Base-by-base conservation (phyloP, 345 rosid species). In the Angophora floribunda region DNA sequence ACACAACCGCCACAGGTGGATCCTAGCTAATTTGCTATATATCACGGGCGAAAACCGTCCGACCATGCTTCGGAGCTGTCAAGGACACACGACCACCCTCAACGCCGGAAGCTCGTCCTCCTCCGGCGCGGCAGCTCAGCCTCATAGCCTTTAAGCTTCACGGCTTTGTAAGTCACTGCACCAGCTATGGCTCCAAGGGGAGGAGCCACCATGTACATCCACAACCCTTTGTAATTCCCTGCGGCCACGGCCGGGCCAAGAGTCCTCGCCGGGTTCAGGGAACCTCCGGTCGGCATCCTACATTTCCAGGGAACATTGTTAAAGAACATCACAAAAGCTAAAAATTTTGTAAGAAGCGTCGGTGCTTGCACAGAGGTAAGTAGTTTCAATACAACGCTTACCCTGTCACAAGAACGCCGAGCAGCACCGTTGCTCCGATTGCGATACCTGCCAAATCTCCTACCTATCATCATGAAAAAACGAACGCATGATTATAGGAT, bases 171-270 rank as follows among this genome's bases (percentile, higher is more conserved):
- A 26, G 92, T 94, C 41, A 89, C 96, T 17, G 97, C 96, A 55
- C 99, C 99, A 7, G 92, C 89, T 36, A 97, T 10, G 8, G 96
- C 99, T 57, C 99, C 99, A 3, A 97, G 94, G 26, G 95, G 94
- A 13, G 99, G 98, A 9, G 99, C 99, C 84, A 97, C 85, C 57
- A 97, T 89, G 89, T 95, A 97, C 59, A 97, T 85, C 99, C 99
- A 96, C 7, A 95, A 45, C 50, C 41, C 88, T 50, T 47, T 41
- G 51, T 61, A 59, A 63, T 86, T 86, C 12, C 82, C 80, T 8
- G 80, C 78, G 2, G 87, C 87, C 32, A 61, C 30, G 12, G 82
- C 87, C 41, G 82, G 82, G 51, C 87, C 87, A 8, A 61, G 52
- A 17, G 87, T 86, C 79, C 87, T 59, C 51, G 45, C 87, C 5